Evolutionary conservation across 139 green algal species (phyloP).

Genomic region (Chloropicon primus): DNA sequence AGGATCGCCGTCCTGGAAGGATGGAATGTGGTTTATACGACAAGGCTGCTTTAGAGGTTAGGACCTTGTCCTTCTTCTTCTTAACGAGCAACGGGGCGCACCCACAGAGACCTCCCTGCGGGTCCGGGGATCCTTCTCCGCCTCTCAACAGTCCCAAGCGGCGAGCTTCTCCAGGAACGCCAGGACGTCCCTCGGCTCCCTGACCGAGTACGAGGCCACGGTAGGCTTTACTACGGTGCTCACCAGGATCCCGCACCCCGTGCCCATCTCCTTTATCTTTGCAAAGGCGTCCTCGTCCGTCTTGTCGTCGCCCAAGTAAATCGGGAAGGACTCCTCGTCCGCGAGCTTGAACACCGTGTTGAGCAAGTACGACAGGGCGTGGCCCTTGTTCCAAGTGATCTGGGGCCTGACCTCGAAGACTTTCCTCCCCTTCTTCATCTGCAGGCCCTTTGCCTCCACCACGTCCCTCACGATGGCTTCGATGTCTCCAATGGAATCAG

Average conservation of each 20-base stretch:
- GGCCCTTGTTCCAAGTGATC: conserved; percentile 94
- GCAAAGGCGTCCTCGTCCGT: conserved; percentile 96
- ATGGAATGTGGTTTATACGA: no score
- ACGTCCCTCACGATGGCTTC: conserved; percentile 15
- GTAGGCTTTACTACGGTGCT: conserved; percentile 62
- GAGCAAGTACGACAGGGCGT: conserved; percentile 79
- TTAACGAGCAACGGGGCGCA: no score
- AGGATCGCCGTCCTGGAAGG: no score
- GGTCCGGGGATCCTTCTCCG: no score
- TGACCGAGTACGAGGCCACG: conserved; percentile 48
- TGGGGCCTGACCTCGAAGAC: conserved; percentile 85
- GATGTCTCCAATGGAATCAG: conserved; percentile 26
- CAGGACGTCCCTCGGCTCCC: conserved; percentile 52
- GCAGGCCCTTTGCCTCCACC: conserved; percentile 32
- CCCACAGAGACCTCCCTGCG: no score
- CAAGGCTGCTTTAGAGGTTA: no score
- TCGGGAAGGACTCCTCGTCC: conserved; percentile 41
- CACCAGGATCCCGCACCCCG: conserved; percentile 65
- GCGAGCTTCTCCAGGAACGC: conserved; percentile 46
- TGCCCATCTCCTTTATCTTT: conserved; percentile 17
- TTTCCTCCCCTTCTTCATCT: conserved; percentile 68
- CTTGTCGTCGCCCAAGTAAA: conserved; percentile 95
- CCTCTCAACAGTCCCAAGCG: no score
- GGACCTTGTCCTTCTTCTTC: no score
- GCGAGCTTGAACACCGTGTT: conserved; percentile 37